A percentile compares a stretch with the other conserved stretches of the same genome.
Conservation (phyloP, 495 filamentous ascomycete genomes). For the Podospora pseudoanserina region DNA sequence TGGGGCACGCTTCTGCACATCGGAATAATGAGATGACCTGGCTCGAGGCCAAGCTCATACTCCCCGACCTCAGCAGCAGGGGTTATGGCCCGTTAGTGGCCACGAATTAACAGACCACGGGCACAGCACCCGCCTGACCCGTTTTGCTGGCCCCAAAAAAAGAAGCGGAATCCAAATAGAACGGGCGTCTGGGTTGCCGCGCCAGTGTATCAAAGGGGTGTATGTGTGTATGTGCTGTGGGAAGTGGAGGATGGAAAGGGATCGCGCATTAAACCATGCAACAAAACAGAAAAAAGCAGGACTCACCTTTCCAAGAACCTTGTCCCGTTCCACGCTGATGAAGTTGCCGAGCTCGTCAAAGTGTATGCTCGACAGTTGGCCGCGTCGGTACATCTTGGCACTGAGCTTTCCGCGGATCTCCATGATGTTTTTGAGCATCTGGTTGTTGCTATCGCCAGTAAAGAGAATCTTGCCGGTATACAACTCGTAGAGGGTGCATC, state of each 20-base stretch:
- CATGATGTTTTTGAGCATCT: slow-evolving; percentile 94
- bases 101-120: slow-evolving; percentile 20
- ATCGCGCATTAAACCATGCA: slow-evolving; percentile 15
- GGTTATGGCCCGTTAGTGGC: slow-evolving; percentile 11
- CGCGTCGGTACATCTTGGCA: slow-evolving; percentile 77
- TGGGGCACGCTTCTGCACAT: slow-evolving; percentile 9
- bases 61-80: background rate
- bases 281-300: slow-evolving; percentile 21
- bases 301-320: slow-evolving; percentile 72
- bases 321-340: slow-evolving; percentile 79
- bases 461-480: slow-evolving; percentile 98
- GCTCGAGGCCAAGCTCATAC: background rate
- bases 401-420: slow-evolving; percentile 93
- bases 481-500: slow-evolving; percentile 93
- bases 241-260: background rate
- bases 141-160: slow-evolving; percentile 17
- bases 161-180: slow-evolving; percentile 11
- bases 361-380: slow-evolving; percentile 67
- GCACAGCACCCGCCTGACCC: slow-evolving; percentile 15
- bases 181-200: background rate
- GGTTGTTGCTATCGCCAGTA: slow-evolving; percentile 91
- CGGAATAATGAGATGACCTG: background rate
- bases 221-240: background rate
- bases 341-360: slow-evolving; percentile 89
- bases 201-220: background rate